Evolutionary conservation across 805 yeast genomes (phyloP).

Genomic region (Suhomyces sp.): DNA sequence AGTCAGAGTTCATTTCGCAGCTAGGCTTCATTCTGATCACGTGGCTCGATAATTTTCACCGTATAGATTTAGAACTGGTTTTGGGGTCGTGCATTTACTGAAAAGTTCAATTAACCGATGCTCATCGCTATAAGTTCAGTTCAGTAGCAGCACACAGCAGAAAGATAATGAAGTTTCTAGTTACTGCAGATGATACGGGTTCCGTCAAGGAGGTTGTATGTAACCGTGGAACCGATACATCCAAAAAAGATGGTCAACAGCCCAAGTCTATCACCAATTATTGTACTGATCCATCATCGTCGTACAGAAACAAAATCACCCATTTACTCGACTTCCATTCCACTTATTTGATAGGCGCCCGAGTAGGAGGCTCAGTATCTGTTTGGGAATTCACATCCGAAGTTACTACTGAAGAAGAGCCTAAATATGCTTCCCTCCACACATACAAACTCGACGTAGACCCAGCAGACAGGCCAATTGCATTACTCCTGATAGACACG

Average conservation of each 20-base stretch:
- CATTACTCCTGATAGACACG: slow-evolving; percentile 26
- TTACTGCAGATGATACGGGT: slow-evolving; percentile 67
- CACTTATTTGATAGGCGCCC: slow-evolving; percentile 38
- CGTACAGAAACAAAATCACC: slow-evolving; percentile 28
- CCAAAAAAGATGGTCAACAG: slow-evolving; percentile 61
- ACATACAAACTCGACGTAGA: slow-evolving; percentile 23
- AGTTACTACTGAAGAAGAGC: slow-evolving; percentile 24
- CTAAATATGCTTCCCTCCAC: slow-evolving; percentile 38
- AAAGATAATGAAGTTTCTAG: slow-evolving; percentile 55
- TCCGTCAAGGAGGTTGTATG: slow-evolving; percentile 63
- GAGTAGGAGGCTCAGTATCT: slow-evolving; percentile 42
- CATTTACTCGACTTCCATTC: slow-evolving; percentile 29
- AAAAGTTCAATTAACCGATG: neutral
- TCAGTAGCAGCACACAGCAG: neutral
- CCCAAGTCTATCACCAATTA: slow-evolving; percentile 54
- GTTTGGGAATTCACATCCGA: slow-evolving; percentile 32
- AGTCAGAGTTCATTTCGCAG: too few relatives aligned
- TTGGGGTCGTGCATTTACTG: neutral
- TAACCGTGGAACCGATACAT: slow-evolving; percentile 72
- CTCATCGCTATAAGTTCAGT: neutral
- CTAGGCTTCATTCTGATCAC: too few relatives aligned
- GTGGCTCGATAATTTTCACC: too few relatives aligned
- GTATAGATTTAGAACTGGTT: too few relatives aligned
- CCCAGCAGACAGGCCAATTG: slow-evolving; percentile 29
- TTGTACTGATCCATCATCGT: slow-evolving; percentile 19